Percentiles rank a stretch among this genome's conserved stretches.
Conservation (phyloP, 805 yeast genomes). For the Debaryomyces tyrocola region DNA sequence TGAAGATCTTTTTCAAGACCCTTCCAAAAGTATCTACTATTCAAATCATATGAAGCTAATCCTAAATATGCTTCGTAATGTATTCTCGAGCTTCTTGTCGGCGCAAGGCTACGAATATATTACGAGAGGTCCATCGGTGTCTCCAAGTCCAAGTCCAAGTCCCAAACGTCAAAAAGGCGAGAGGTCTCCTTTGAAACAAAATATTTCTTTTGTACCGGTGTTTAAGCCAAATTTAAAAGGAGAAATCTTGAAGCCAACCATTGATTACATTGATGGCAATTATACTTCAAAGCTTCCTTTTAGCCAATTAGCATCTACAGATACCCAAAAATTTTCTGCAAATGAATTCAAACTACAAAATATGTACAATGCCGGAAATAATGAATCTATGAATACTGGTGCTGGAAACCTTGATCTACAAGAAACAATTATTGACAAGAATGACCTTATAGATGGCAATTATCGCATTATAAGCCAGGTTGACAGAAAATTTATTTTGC, state of each 20-base stretch:
- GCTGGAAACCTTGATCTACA: not conserved
- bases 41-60: constrained; percentile 23
- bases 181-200: not conserved
- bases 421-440: not conserved
- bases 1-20: constrained; percentile 43
- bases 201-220: not conserved
- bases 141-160: not conserved
- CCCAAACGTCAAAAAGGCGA: not conserved
- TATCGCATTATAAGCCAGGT: constrained; percentile 53
- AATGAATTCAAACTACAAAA: not conserved
- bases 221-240: not conserved
- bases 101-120: not conserved
- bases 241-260: not conserved
- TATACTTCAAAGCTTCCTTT: too few relatives aligned
- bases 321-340: not conserved
- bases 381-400: not conserved
- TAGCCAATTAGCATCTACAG: not conserved
- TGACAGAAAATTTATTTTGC: constrained; percentile 62
- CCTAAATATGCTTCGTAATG: constrained; percentile 27
- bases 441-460: not conserved
- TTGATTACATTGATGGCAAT: too few relatives aligned
- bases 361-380: too few relatives aligned
- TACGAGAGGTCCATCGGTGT: not conserved
- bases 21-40: constrained; percentile 28
- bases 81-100: constrained; percentile 14